Evolutionary conservation across 345 rosid genomes (phyloP).

Genomic region (Sonneratia caseolaris): DNA sequence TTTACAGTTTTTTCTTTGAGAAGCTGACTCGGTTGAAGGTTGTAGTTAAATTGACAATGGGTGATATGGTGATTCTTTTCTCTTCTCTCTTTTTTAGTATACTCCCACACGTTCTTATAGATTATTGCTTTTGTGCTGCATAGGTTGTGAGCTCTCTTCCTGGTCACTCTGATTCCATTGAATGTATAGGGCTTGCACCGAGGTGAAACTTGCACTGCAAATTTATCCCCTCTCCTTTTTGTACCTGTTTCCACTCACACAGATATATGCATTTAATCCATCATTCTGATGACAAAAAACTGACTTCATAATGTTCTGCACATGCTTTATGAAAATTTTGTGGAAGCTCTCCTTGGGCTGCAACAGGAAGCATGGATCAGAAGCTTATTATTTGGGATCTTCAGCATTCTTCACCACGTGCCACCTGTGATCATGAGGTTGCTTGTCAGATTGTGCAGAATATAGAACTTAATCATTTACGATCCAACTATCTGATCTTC

Average conservation of each 20-base stretch:
- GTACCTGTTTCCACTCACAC: background rate
- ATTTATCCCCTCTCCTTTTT: background rate
- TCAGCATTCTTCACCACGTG: conserved; percentile 56
- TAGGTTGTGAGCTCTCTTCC: conserved; percentile 74
- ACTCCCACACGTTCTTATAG: background rate
- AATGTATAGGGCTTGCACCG: conserved; percentile 57
- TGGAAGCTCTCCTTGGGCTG: conserved; percentile 64
- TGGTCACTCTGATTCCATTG: conserved; percentile 65
- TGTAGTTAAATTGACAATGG: background rate
- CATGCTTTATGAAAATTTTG: background rate
- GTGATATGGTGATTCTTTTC: background rate
- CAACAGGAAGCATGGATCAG: conserved; percentile 82
- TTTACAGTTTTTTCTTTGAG: background rate
- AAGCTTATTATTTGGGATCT: conserved; percentile 89
- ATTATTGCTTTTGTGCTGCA: background rate
- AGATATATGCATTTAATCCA: too few species aligned
- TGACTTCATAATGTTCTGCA: background rate
- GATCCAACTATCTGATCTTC: background rate
- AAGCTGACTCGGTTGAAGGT: background rate
- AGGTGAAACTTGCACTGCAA: conserved; percentile 24
- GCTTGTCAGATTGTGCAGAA: background rate
- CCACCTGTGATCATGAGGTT: conserved; percentile 72
- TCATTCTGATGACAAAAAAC: too few species aligned
- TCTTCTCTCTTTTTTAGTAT: background rate
- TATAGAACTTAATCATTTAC: background rate